Percentiles rank a stretch among this genome's conserved stretches.
These are phyloP conservation scores for Moniliophthora roreri DNA, from an alignment of 1,284 basidiomycete species.

Conservation along the genomic window DNA sequence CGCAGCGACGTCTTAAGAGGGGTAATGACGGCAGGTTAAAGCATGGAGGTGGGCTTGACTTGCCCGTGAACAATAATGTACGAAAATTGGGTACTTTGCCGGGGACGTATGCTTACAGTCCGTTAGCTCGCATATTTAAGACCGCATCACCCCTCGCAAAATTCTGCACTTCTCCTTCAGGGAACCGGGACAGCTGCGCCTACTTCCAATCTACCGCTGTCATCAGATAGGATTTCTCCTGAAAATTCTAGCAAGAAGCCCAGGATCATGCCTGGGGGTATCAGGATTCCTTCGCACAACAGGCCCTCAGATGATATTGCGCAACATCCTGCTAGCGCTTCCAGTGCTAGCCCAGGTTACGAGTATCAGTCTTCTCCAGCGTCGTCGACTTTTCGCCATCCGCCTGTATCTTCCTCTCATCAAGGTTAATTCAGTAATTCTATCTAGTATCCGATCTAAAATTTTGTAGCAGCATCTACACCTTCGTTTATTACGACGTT, in stretches of 20 bases:
- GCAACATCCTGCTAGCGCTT: not conserved
- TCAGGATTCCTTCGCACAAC: not conserved
- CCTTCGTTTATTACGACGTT: not conserved
- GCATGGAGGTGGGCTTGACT: not conserved
- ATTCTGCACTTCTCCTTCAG: too few relatives aligned
- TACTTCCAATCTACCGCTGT: too few relatives aligned
- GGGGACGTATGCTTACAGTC: too few relatives aligned
- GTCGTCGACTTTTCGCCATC: not conserved
- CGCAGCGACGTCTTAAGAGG: constrained; percentile 9
- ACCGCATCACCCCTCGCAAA: too few relatives aligned
- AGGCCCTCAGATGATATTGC: not conserved
- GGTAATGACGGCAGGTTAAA: constrained; percentile 8
- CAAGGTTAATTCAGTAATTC: not conserved
- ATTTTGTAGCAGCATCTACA: not conserved
- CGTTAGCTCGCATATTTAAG: too few relatives aligned
- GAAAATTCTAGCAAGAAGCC: not conserved
- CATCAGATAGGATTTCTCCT: not conserved
- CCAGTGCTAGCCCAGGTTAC: not conserved
- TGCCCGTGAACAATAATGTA: too few relatives aligned
- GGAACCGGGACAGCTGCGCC: too few relatives aligned
- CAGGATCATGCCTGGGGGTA: not conserved
- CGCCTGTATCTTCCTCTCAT: too few relatives aligned
- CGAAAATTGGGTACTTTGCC: too few relatives aligned
- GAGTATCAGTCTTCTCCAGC: not conserved
- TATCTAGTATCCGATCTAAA: not conserved